Evolutionary conservation across 257 asterid species (phyloP), one percentile per base, ranked within the genome.

Genomic region (Solanum chiquidenum): DNA sequence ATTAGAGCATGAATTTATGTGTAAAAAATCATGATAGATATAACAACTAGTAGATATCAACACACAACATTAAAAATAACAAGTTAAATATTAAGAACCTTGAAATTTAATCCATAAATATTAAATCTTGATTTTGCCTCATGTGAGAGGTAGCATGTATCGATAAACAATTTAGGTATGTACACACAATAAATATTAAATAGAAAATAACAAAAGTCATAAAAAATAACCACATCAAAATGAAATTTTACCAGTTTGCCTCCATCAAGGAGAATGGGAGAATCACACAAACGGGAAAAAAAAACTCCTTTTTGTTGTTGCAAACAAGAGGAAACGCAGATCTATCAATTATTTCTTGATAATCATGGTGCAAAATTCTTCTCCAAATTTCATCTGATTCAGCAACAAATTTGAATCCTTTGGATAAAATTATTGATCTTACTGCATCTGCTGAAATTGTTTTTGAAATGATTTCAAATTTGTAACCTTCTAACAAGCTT

Each of bases 371-470:
- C 14, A 62, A n/a, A 62, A 62, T 9, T 0, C 62, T 72, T 40
- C 88, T 86, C 93, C 94, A 91, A 9, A 89, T 90, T n/a, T 87
- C 6, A 87, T 91, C 90, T 60, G 89, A 91, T 1, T 91, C 88
- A 1, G 86, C 77, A 46, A 86, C 88, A 74, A 86, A 84, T 52
- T 88, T 87, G 90, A 90, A 90, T 3, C 68, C 83, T 34, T 3
- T 5, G 1, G 94, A 12, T 31, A 21, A 60, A 60, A 60, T 21
- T 21, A 4, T 60, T 60, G 27, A 21, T 60, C 27, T 21, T 21
- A 60, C 12, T 60, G 3, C 27, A 9, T 60, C 6, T 8, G 68
- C 6, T 7, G 27, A 2, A 60, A 2, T 60, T 60, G 12, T 3
- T 60, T 21, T 21, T 60, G 27, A 60, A 60, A 60, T 60, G 11